Percentiles rank a stretch among this genome's conserved stretches.
Conservation (phyloP, 768 basidiomycete genomes). For the Candolleomyces efflorescens region DNA sequence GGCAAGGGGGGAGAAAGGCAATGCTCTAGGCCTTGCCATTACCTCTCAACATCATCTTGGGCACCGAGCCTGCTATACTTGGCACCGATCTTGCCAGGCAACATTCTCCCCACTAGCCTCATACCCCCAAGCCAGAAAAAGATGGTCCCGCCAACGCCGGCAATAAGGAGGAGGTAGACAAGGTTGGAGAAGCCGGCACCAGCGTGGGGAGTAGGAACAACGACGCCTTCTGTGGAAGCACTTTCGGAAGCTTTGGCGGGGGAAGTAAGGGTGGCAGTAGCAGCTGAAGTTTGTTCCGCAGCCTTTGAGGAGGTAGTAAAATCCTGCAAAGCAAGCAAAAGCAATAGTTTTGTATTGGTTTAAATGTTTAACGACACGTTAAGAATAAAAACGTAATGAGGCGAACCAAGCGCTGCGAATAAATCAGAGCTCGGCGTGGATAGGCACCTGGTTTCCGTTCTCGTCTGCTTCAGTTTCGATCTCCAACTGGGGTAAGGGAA, state of each 20-base stretch:
- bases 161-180: conserved; percentile 35
- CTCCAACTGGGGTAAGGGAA: conserved; percentile 35
- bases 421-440: conserved; percentile 87
- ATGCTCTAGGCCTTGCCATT: conserved; percentile 13
- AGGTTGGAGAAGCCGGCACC: conserved; percentile 22
- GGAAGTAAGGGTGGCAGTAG: neutral
- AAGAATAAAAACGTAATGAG: conserved; percentile 24
- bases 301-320: neutral
- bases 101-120: conserved; percentile 37
- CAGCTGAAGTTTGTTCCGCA: conserved; percentile 4
- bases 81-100: conserved; percentile 25
- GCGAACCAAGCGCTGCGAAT: conserved; percentile 23
- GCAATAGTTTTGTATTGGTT: conserved; percentile 52
- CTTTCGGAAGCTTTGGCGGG: conserved; percentile 8
- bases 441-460: conserved; percentile 86
- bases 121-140: conserved; percentile 53
- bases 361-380: conserved; percentile 16
- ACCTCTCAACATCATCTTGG: conserved; percentile 10
- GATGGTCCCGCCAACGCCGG: conserved; percentile 40
- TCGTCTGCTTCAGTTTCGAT: conserved; percentile 51
- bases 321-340: conserved; percentile 10
- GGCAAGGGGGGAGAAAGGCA: neutral
- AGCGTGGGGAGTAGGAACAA: neutral
- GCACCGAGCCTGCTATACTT: conserved; percentile 44
- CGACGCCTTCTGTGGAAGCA: conserved; percentile 1